Conservation (phyloP, 768 basidiomycete genomes). For the Leccinellum luteum region DNA sequence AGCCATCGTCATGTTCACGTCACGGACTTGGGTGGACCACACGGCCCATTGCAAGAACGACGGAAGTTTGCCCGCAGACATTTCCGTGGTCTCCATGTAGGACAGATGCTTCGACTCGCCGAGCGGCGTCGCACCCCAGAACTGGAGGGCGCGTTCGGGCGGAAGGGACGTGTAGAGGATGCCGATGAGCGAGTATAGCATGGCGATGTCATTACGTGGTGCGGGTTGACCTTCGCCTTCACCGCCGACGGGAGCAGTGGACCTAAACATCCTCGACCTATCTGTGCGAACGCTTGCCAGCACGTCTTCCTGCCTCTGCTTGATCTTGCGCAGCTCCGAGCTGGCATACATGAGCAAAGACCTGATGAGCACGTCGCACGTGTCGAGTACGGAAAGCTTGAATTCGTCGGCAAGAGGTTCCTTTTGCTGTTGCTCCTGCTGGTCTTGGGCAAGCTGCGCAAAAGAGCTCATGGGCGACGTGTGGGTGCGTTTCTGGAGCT, state of each 20-base stretch:
- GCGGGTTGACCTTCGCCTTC: conserved; percentile 42
- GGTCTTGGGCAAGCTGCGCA: conserved; percentile 43
- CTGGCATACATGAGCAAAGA: conserved; percentile 74
- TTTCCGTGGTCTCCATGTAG: conserved; percentile 60
- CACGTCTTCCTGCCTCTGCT: conserved; percentile 86
- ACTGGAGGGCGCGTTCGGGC: conserved; percentile 75
- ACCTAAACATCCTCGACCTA: conserved; percentile 51
- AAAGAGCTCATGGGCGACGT: conserved; percentile 34
- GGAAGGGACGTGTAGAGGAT: conserved; percentile 74
- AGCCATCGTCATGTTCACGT: conserved; percentile 70
- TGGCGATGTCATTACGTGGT: conserved; percentile 81
- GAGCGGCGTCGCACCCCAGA: conserved; percentile 70
- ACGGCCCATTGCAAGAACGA: conserved; percentile 89
- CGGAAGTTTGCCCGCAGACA: conserved; percentile 59
- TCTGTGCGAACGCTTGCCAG: conserved; percentile 66
- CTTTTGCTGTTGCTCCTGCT: conserved; percentile 33
- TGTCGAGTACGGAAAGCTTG: conserved; percentile 56
- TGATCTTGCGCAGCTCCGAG: conserved; percentile 81
- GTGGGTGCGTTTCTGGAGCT: conserved; percentile 43
- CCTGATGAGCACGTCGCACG: conserved; percentile 70
- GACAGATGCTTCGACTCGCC: conserved; percentile 40
- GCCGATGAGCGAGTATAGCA: conserved; percentile 81
- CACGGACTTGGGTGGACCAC: conserved; percentile 77
- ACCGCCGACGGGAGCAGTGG: conserved; percentile 41
- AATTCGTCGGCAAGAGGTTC: conserved; percentile 43